phyloP scores from a whole-genome alignment of 2,329 filamentous ascomycete genomes.

The Knufia petricola region DNA sequence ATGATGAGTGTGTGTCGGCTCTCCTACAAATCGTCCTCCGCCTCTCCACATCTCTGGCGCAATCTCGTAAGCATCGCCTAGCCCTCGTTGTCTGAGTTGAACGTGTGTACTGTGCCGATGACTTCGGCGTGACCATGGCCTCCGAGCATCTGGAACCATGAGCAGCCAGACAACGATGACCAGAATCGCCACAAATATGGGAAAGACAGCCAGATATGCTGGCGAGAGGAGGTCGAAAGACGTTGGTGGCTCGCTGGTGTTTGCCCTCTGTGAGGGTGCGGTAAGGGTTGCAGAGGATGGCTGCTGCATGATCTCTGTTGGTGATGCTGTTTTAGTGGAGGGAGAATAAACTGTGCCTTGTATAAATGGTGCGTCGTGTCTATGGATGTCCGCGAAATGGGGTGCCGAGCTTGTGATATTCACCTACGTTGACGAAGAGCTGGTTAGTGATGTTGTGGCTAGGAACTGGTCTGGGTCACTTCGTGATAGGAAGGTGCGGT shows the following conservation, averaged over 20 bases:
- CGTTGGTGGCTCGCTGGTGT: background rate
- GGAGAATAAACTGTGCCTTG: background rate
- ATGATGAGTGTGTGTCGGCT: background rate
- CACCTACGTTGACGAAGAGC: too few relatives aligned
- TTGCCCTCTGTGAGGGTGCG: background rate
- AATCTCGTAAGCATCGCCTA: constrained; percentile 6
- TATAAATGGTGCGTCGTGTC: background rate
- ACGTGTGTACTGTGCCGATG: background rate
- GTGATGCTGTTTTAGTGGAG: background rate
- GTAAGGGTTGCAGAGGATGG: background rate
- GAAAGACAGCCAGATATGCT: background rate
- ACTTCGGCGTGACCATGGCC: background rate
- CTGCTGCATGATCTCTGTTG: background rate
- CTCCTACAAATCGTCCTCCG: constrained; percentile 2
- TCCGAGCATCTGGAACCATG: constrained; percentile 2
- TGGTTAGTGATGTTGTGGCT: too few relatives aligned
- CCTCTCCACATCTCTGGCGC: constrained; percentile 4
- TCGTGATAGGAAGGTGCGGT: too few relatives aligned
- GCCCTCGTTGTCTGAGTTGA: background rate
- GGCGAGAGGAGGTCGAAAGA: background rate
- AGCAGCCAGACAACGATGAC: background rate
- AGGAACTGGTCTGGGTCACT: too few relatives aligned
- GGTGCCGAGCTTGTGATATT: background rate
- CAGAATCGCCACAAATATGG: background rate
- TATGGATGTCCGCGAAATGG: background rate